Base-by-base conservation (phyloP, 2,329 filamentous ascomycete genomes). In the Aspergillus quadricinctus region DNA sequence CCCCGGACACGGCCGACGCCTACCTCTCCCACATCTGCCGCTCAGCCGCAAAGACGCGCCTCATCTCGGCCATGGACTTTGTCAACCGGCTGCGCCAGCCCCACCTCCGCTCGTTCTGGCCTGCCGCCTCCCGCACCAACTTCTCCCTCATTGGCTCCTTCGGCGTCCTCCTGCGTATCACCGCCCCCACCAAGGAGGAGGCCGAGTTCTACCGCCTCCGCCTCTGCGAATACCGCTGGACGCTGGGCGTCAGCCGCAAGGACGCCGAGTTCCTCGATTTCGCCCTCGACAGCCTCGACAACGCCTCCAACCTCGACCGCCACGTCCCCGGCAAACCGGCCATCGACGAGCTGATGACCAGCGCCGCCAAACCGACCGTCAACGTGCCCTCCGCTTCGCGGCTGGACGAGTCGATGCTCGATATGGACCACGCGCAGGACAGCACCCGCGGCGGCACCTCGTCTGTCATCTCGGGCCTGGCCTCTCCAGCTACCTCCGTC, bases 41-140 rank as follows among this genome's bases (percentile, higher is more conserved):
- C 53, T 92, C 88, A 56, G 93, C 93, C 3, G 93, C 93, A 53
- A 97, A 97, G 73, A 95, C 93, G 0, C 88, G 93, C 5, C 82
- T 97, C 35, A 96, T 97, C 69, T 95, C 90, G 23, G 92, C 92
- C 61, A 96, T 97, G 89, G 93, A 97, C 72, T 96, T 97, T 74
- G 92, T 96, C 66, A 97, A 97, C 75, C 88, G 93, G 0, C 83
- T 97, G 31, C 91, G 89, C 48, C 90, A 91, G 0, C 85, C 87
- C 37, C 92, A 97, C 66, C 81, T 97, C 29, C 86, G 88, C n/a
- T 84, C 90, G 0, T 97, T 97, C 75, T 97, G 93, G 93, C 77
- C 77, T 27, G 75, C 75, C 4, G 72, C 75, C 0, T 72, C 77
- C 4, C 74, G 76, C 50, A 77, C 76, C 11, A 96, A 96, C 74